phyloP scores from a whole-genome alignment of 106 monocot genomes.

The Vanilla planifolia region DNA sequence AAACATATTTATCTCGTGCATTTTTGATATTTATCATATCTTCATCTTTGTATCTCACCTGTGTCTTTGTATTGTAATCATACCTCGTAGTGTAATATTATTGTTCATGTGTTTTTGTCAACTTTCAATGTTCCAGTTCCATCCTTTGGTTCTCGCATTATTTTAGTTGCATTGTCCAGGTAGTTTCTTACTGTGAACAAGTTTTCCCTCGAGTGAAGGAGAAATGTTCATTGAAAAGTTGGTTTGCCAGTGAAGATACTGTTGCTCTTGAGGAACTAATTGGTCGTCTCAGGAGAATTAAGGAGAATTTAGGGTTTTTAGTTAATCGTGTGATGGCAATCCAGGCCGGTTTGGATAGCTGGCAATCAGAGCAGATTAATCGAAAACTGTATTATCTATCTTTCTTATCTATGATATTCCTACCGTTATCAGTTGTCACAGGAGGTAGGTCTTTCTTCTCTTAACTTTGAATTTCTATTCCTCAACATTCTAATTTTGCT shows the following conservation, averaged over 20 bases:
- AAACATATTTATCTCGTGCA: too few relatives aligned
- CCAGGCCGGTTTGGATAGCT: constrained; percentile 87
- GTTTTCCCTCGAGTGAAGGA: constrained; percentile 95
- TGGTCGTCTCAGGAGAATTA: constrained; percentile 68
- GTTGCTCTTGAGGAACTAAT: constrained; percentile 72
- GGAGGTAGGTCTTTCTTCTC: constrained; percentile 39
- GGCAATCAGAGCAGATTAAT: constrained; percentile 95
- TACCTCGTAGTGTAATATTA: too few relatives aligned
- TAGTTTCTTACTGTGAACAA: constrained; percentile 87
- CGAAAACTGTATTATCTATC: constrained; percentile 86
- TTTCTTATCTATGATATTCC: constrained; percentile 82
- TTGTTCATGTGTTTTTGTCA: too few relatives aligned
- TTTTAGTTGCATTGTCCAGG: constrained; percentile 14
- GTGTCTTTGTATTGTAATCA: too few relatives aligned
- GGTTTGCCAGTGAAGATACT: constrained; percentile 71
- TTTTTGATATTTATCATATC: too few relatives aligned
- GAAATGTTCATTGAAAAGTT: constrained; percentile 66
- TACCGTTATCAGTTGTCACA: constrained; percentile 87
- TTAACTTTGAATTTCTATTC: background rate
- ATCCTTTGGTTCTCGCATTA: background rate
- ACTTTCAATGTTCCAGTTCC: background rate
- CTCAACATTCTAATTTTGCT: background rate
- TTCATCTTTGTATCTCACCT: too few relatives aligned
- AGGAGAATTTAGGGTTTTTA: constrained; percentile 86
- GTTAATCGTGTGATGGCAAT: constrained; percentile 70